Evolutionary conservation across 2,329 filamentous ascomycete species (phyloP), one percentile per base, ranked within the genome.

Genomic region (Metarhizium sp.): DNA sequence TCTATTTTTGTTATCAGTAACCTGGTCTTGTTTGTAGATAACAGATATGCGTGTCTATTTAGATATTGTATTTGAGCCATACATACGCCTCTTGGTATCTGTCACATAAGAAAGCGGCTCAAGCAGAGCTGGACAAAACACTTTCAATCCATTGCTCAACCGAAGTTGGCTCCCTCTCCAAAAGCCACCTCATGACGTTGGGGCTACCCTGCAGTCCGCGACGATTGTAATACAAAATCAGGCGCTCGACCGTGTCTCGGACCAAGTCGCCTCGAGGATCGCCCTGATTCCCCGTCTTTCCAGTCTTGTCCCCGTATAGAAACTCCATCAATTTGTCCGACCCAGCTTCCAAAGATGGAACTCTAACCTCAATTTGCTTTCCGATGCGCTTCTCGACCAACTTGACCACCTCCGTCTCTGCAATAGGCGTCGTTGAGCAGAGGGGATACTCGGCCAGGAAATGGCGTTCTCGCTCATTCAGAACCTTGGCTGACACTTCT

Each of bases 221-320:
- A 45, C 49, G 49, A 14, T 51, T 51, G 34, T 51, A 51, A 38
- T 51, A 51, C 32, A 51, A 38, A 51, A 51, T 51, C 2, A 51
- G 32, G n/a, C 49, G 49, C 49, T 51, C 49, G 32, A 51, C 49
- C 6, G 49, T 51, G 34, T 51, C 49, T 11, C 49, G 49, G 10
- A 51, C 49, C 30, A 51, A 36, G 49, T 51, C 49, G 8, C 49
- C 49, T 6, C 49, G 49, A 11, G 49, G 49, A 38, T 51, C 49
- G 29, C 49, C 49, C n/a, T 51, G 14, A 3, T 30, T 51, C 2
- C 49, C 49, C 8, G 13, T 16, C 1, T 40, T 11, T 11, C 49
- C 32, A 40, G 47, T 49, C 30, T 30, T 30, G 18, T 25, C 18
- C 3, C 49, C 49, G n/a, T 51, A 51, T 1, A 51, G 18, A n/a